Base-by-base conservation (phyloP, 2,329 filamentous ascomycete species). In the Aschersonia sp. region DNA sequence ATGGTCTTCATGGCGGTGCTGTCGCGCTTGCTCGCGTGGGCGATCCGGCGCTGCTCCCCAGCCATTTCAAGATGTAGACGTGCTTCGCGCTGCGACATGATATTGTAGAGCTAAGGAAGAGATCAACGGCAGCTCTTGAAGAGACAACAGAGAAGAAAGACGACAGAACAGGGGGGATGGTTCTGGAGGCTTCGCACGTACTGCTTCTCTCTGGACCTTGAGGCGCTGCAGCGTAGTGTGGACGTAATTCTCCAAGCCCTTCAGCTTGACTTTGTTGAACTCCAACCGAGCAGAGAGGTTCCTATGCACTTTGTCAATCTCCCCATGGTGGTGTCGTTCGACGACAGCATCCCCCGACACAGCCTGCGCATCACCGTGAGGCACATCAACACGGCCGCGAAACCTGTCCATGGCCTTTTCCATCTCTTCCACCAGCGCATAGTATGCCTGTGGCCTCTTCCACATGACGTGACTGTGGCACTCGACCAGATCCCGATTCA, bases 1-100 rank as follows among this genome's bases (percentile, higher is more conserved):
- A 82, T 67, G 1, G 77, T 78, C 65, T 82, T 82, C 77, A 81
- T 80, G 49, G 77, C 75, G 4, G 74, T 78, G 59, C 74, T 77
- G 59, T 80, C 77, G 9, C 77, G 69, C 59, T 80, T 80, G 56
- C 74, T 75, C 10, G 74, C 74, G 55, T 80, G 73, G 3, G 76
- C 75, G 48, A 80, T 69, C 30, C 75, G 68, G 20, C 75, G 70
- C 59, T 80, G 77, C 53, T 79, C 75, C 51, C 72, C 73, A 5
- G 77, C 76, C 61, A 79, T 82, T 58, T 80, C 70, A 45, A 82
- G 72, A 54, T 78, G 80, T 49, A 82, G 70, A 51, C 79, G 75
- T 4, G 75, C 78, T 58, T 82, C 78, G 47, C 77, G 75, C 62
- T 82, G 78, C 4, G 77, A 75, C 58, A 81, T 80, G 60, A 82